Conservation (phyloP, 1,139 yeast genomes). For the Pichia sp. region DNA sequence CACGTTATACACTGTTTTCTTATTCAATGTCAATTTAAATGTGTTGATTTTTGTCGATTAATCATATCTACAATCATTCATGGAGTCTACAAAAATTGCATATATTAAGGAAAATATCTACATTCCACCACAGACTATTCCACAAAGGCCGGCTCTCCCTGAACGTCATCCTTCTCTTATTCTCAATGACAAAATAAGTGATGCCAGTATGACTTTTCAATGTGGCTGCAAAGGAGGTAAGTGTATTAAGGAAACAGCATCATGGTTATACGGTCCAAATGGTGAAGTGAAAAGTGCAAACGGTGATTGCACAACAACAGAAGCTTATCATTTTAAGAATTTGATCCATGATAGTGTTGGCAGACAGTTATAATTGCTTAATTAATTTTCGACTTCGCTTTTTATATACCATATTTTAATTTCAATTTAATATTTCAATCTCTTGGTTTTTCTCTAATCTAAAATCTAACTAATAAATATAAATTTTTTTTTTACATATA, state of each 20-base stretch:
- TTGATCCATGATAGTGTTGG: conserved; percentile 25
- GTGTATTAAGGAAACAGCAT: conserved; percentile 41
- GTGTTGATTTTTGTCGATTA: no score
- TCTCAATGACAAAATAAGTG: conserved; percentile 39
- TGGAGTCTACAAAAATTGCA: conserved; percentile 38
- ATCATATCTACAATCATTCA: conserved; percentile 12
- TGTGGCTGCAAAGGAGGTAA: conserved; percentile 44
- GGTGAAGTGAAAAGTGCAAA: conserved; percentile 26
- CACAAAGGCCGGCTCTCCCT: conserved; percentile 32
- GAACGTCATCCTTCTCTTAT: conserved; percentile 43
- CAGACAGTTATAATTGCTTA: conserved; percentile 19
- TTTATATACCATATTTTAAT: neutral
- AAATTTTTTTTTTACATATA: no score
- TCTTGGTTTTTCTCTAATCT: no score
- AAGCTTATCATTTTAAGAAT: conserved; percentile 23
- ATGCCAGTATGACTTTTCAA: conserved; percentile 37
- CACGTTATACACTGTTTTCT: no score
- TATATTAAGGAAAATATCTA: conserved; percentile 38
- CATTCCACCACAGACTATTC: conserved; percentile 34
- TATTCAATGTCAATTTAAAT: no score
- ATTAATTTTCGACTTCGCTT: no score
- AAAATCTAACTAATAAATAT: no score
- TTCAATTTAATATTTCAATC: neutral
- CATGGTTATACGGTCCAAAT: conserved; percentile 35
- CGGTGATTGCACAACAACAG: conserved; percentile 24